These are phyloP conservation scores for Lentinula sp. DNA, from an alignment of 768 basidiomycete genomes.

Conservation along the genomic window DNA sequence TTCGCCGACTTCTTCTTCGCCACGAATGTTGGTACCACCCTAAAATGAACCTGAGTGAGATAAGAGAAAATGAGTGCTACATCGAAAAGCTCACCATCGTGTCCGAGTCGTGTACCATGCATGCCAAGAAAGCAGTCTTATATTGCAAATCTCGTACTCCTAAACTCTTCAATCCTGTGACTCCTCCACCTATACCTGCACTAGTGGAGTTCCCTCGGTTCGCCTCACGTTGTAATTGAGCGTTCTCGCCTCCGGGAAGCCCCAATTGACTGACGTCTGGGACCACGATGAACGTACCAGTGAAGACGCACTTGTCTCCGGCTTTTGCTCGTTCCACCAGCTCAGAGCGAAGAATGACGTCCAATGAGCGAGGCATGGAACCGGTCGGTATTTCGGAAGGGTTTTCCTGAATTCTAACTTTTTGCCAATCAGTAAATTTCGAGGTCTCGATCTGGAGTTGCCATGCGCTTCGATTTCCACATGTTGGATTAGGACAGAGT, in stretches of 20 bases:
- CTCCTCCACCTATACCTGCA: conserved; percentile 69
- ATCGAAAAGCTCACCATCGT: conserved; percentile 56
- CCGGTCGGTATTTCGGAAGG: conserved; percentile 98
- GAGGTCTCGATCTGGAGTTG: conserved; percentile 93
- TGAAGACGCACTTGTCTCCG: conserved; percentile 97
- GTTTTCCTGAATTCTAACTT: conserved; percentile 98
- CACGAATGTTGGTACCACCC: conserved; percentile 84
- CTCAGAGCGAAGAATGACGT: conserved; percentile 92
- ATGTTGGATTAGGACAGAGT: conserved; percentile 91
- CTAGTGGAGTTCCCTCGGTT: conserved; percentile 55
- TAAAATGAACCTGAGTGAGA: conserved; percentile 20
- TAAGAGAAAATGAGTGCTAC: background rate
- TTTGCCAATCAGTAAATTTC: conserved; percentile 99
- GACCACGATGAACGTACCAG: conserved; percentile 96
- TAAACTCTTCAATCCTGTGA: conserved; percentile 89
- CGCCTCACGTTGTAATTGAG: conserved; percentile 86
- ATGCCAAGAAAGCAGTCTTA: conserved; percentile 97
- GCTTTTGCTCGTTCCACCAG: conserved; percentile 99
- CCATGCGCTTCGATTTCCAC: conserved; percentile 87
- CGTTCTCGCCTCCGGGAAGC: conserved; percentile 87
- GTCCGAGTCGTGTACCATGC: conserved; percentile 93
- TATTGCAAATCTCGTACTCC: conserved; percentile 96
- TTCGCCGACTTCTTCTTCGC: conserved; percentile 79
- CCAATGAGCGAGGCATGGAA: conserved; percentile 94
- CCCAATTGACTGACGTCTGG: conserved; percentile 97